phyloP scores from a whole-genome alignment of 192 early-diverging fungal genomes.

The Coemansia sp. region DNA sequence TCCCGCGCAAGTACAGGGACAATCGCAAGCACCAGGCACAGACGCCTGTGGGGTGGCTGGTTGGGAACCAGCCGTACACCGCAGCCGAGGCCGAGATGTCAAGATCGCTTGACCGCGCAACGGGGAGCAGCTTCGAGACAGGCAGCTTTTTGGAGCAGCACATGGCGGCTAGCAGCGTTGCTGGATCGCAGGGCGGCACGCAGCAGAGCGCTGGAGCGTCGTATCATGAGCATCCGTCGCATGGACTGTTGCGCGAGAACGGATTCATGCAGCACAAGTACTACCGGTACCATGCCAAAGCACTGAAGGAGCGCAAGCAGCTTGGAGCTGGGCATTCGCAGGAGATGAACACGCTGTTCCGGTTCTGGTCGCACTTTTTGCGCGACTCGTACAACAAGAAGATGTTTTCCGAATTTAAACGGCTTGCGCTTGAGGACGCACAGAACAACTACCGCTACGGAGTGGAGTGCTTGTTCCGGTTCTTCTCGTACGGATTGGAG shows the following conservation, averaged over 20 bases:
- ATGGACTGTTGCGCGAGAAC: conserved; percentile 92
- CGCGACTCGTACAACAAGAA: conserved; percentile 93
- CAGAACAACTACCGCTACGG: conserved; percentile 86
- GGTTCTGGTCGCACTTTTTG: conserved; percentile 98
- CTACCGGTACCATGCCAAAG: conserved; percentile 90
- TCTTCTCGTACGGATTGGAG: conserved; percentile 95
- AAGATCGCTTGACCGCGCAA: conserved; percentile 54
- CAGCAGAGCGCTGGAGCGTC: conserved; percentile 18
- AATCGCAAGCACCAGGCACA: conserved; percentile 70
- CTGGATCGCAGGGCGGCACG: conserved; percentile 17
- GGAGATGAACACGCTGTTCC: conserved; percentile 96
- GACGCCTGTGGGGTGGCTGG: conserved; percentile 71
- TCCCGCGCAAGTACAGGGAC: conserved; percentile 58
- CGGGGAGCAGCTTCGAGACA: conserved; percentile 47
- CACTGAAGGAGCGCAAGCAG: conserved; percentile 88
- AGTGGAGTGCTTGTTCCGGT: conserved; percentile 96
- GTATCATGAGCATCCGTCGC: conserved; percentile 84
- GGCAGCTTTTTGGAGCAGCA: conserved; percentile 40
- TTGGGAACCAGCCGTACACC: conserved; percentile 70
- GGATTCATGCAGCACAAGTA: conserved; percentile 99
- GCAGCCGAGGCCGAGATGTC: conserved; percentile 55
- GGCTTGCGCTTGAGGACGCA: conserved; percentile 86
- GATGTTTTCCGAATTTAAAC: conserved; percentile 94
- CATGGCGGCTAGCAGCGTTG: conserved; percentile 18
- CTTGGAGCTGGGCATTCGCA: conserved; percentile 86